Conservation (phyloP, 768 basidiomycete genomes). For the Leucocoprinus birnbaumii region DNA sequence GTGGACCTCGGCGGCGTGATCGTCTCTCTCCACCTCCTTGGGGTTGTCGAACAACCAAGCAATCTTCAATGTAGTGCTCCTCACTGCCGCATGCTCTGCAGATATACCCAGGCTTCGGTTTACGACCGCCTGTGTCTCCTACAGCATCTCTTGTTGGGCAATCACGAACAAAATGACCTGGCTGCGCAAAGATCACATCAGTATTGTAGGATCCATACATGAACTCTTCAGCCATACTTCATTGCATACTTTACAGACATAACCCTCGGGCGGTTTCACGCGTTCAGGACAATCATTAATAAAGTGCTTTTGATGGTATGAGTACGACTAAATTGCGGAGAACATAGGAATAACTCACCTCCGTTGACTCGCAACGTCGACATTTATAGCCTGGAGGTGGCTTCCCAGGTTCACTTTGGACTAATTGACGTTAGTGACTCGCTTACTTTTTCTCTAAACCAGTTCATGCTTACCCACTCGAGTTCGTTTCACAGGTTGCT, state of each 20-base stretch:
- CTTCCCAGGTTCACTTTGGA: conserved; percentile 44
- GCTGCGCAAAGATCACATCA: conserved; percentile 30
- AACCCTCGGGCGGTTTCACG: conserved; percentile 75
- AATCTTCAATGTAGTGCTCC: conserved; percentile 85
- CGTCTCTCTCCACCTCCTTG: conserved; percentile 34
- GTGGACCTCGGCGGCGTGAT: conserved; percentile 50
- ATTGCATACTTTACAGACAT: conserved; percentile 85
- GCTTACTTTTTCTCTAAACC: not conserved
- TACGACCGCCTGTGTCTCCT: conserved; percentile 81
- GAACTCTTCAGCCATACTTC: conserved; percentile 38
- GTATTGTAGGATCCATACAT: not conserved
- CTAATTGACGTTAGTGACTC: conserved; percentile 16
- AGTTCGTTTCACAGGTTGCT: conserved; percentile 54
- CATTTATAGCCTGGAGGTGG: conserved; percentile 77
- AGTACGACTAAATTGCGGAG: not conserved
- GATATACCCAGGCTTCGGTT: conserved; percentile 82
- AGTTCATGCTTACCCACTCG: conserved; percentile 42
- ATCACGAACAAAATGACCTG: conserved; percentile 85
- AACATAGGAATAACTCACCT: conserved; percentile 40
- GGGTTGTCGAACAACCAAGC: conserved; percentile 62
- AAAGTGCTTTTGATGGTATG: conserved; percentile 52
- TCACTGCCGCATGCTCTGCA: conserved; percentile 92
- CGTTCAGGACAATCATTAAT: conserved; percentile 76
- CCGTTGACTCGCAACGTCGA: conserved; percentile 69
- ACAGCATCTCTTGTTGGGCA: conserved; percentile 78